Evolutionary conservation across 495 filamentous ascomycete species (phyloP).

Genomic region (Immersiella caudata): DNA sequence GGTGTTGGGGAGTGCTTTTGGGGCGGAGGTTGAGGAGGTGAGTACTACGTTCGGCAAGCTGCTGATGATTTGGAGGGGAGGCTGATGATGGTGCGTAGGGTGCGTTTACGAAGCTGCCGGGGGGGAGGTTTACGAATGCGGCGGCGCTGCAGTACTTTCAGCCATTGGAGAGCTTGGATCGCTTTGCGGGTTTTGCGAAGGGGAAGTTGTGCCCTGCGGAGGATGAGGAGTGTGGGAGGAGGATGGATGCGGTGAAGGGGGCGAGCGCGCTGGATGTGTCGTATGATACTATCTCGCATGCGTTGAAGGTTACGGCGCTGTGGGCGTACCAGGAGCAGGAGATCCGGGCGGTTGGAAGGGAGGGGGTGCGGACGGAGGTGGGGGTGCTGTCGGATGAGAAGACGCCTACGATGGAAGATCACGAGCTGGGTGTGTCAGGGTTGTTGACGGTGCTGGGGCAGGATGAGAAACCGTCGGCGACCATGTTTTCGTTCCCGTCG

Average conservation of each 20-base stretch:
- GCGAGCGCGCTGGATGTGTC: conserved; percentile 75
- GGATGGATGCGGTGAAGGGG: conserved; percentile 37
- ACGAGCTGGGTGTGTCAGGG: conserved; percentile 78
- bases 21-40: conserved; percentile 61
- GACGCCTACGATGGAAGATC: conserved; percentile 59
- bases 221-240: conserved; percentile 40
- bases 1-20: conserved; percentile 56
- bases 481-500: conserved; percentile 87
- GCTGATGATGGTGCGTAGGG: conserved; percentile 60
- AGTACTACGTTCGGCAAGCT: no score
- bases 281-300: conserved; percentile 71
- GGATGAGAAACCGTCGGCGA: conserved; percentile 65
- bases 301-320: conserved; percentile 62
- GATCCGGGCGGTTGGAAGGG: conserved; percentile 42
- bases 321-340: conserved; percentile 54
- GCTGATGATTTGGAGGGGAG: no score
- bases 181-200: conserved; percentile 61
- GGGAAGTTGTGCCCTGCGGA: conserved; percentile 54
- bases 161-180: conserved; percentile 57
- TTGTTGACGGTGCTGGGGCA: conserved; percentile 77
- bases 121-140: conserved; percentile 66
- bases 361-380: conserved; percentile 63
- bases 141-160: conserved; percentile 71
- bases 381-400: conserved; percentile 75
- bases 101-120: conserved; percentile 68